Conservation (phyloP, 148 eudicot genomes). For the Vaccinium myrtillus region DNA sequence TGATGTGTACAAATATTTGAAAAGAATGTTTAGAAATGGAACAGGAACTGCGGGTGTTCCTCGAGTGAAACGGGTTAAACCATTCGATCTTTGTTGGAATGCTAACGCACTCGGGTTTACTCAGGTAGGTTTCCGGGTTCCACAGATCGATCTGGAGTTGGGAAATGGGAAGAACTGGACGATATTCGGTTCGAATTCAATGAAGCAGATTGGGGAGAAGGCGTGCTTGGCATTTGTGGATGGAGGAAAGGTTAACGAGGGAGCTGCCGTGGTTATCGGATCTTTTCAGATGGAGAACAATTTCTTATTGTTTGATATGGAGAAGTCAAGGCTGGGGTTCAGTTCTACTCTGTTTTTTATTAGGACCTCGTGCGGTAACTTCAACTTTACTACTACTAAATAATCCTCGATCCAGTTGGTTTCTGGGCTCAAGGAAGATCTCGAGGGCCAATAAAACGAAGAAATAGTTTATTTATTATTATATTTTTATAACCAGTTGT, state of each 20-base stretch:
- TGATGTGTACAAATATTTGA: conserved; percentile 11
- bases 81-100: conserved; percentile 42
- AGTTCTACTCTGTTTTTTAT: conserved; percentile 34
- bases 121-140: conserved; percentile 26
- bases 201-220: conserved; percentile 30
- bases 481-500: no score
- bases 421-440: not conserved
- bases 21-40: conserved; percentile 1
- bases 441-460: not conserved
- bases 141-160: conserved; percentile 38
- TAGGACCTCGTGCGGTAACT: conserved; percentile 39
- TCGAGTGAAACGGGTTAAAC: conserved; percentile 18
- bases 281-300: conserved; percentile 45
- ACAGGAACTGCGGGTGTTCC: conserved; percentile 16
- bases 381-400: conserved; percentile 31
- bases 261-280: conserved; percentile 34
- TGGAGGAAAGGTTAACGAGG: conserved; percentile 32
- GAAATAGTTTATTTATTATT: no score
- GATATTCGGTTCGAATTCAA: conserved; percentile 37
- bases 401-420: not conserved
- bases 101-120: conserved; percentile 23
- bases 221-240: conserved; percentile 49
- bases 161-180: conserved; percentile 41
- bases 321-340: conserved; percentile 38
- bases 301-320: conserved; percentile 43